Conservation (phyloP, 768 basidiomycete genomes). For the Boletus eberwhitei region DNA sequence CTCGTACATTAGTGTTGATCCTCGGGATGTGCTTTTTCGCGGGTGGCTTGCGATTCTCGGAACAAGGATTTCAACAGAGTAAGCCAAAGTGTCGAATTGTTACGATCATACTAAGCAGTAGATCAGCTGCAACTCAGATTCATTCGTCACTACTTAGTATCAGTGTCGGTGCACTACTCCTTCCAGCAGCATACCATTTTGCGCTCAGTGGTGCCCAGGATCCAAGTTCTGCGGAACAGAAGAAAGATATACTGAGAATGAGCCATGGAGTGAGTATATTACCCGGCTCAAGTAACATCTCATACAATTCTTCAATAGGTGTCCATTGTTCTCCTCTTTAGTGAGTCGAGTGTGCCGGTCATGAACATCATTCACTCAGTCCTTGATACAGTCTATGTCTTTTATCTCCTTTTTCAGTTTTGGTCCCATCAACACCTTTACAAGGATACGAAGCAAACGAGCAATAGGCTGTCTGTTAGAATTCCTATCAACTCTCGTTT, state of each 20-base stretch:
- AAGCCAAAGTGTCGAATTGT: constrained; percentile 26
- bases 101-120: constrained; percentile 1
- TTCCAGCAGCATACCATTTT: constrained; percentile 80
- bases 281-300: not conserved
- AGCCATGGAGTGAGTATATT: constrained; percentile 46
- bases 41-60: constrained; percentile 72
- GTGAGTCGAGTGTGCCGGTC: constrained; percentile 30
- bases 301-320: constrained; percentile 30
- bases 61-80: constrained; percentile 78
- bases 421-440: constrained; percentile 56
- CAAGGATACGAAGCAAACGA: constrained; percentile 45
- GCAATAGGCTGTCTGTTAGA: constrained; percentile 36
- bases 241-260: constrained; percentile 42
- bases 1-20: constrained; percentile 54
- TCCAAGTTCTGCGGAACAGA: constrained; percentile 32
- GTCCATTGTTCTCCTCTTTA: constrained; percentile 51
- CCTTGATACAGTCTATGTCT: constrained; percentile 42
- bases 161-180: constrained; percentile 74
- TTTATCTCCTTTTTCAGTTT: constrained; percentile 53
- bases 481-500: constrained; percentile 30
- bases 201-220: constrained; percentile 32
- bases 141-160: constrained; percentile 75
- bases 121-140: constrained; percentile 55
- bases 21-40: constrained; percentile 92
- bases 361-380: not conserved